These are phyloP conservation scores for Nicotiana paniculata DNA, from an alignment of 257 asterid species.

Conservation along the genomic window DNA sequence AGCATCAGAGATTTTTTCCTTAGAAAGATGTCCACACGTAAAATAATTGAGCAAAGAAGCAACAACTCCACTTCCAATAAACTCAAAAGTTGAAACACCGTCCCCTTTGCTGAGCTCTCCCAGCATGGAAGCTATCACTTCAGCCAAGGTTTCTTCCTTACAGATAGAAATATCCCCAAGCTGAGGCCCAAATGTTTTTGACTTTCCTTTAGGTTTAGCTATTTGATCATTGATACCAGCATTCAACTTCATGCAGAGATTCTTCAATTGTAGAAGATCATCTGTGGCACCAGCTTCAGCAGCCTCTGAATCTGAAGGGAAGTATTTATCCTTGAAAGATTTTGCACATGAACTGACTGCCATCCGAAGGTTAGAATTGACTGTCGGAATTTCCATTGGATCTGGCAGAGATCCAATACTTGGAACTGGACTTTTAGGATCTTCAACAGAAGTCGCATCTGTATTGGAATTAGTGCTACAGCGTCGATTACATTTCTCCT, in stretches of 20 bases:
- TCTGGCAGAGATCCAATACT: slow-evolving; percentile 44
- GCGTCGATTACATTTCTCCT: slow-evolving; percentile 69
- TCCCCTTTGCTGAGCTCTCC: slow-evolving; percentile 81
- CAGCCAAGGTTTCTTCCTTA: slow-evolving; percentile 64
- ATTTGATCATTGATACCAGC: slow-evolving; percentile 49
- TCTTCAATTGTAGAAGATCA: slow-evolving; percentile 76
- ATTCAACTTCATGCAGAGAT: slow-evolving; percentile 69
- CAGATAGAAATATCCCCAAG: slow-evolving; percentile 41
- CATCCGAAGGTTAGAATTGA: slow-evolving; percentile 54
- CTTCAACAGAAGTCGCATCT: slow-evolving; percentile 53
- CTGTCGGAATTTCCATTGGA: slow-evolving; percentile 48
- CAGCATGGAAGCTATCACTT: slow-evolving; percentile 67
- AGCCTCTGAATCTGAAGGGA: slow-evolving; percentile 65
- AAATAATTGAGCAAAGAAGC: slow-evolving; percentile 76
- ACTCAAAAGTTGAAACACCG: slow-evolving; percentile 95
- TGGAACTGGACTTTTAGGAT: slow-evolving; percentile 38
- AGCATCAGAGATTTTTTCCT: slow-evolving; percentile 61
- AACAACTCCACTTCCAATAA: slow-evolving; percentile 91
- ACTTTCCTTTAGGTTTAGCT: slow-evolving; percentile 71
- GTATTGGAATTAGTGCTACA: slow-evolving; percentile 52
- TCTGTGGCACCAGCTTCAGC: slow-evolving; percentile 67
- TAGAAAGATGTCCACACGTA: slow-evolving; percentile 73
- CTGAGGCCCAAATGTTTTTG: slow-evolving; percentile 51
- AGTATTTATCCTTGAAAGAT: slow-evolving; percentile 78
- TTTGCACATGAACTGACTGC: slow-evolving; percentile 77